Evolutionary conservation across 2,329 filamentous ascomycete genomes (phyloP), one percentile per base, ranked within the genome.

Genomic region (Fusarium verrucosum): DNA sequence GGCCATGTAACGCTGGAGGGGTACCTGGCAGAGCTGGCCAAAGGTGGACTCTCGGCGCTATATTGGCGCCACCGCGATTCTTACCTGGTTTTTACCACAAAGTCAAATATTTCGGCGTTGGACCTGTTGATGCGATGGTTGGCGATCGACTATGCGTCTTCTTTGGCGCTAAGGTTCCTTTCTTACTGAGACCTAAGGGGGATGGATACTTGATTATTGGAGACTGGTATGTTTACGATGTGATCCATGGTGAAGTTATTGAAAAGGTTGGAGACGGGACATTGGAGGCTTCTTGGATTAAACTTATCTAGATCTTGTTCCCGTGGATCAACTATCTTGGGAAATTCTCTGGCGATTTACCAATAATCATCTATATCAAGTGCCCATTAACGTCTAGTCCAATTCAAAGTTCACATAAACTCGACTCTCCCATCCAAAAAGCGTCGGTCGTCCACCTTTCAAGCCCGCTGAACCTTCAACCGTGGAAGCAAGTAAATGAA

Each of bases 401-500:
- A 50, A 1, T 9, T 26, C 17, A 44, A 66, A 68, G 19, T 70
- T 69, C 0, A 59, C 38, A 43, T 71, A 71, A 1, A 70, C 50
- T 4, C 63, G 58, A 3, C 69, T 56, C 20, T 71, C 69, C 69
- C 69, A 71, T 0, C 69, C 69, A 8, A 2, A 2, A 1, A 71
- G 32, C 2, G 25, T 25, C 1, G 56, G 38, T 1, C 19, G 37
- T 13, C 51, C 57, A 1, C n/a, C 45, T 7, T 69, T 67, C 5
- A 47, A 10, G 2, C 38, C 32, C 0, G 11, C 2, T 0, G 33
- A 11, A 5, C n/a, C 23, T 0, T 23, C 22, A 3, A 16, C 40
- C 2, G 77, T 78, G 17, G 68, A 65, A 5, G 73, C 36, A 7
- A 79, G 65, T 16, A 78, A 10, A 2, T 38, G 57, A 0, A 63